phyloP scores from a whole-genome alignment of 2,329 filamentous ascomycete genomes.

The Fonsecaea pugnacius region DNA sequence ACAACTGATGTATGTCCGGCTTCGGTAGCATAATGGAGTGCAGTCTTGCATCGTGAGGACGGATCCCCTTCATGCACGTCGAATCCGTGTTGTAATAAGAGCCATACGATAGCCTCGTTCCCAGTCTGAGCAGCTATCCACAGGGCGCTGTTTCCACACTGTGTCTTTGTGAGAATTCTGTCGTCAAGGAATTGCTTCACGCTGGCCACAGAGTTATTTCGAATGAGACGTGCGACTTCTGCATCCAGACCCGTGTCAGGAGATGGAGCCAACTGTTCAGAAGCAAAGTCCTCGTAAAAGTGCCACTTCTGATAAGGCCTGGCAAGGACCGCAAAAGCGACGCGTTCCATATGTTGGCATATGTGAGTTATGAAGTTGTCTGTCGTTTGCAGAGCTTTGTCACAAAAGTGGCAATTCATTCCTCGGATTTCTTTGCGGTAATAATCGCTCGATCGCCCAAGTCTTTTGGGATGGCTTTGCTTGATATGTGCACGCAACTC shows the following conservation, averaged over 20 bases:
- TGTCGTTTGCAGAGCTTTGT: not conserved
- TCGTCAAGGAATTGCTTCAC: not conserved
- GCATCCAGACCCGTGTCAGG: not conserved
- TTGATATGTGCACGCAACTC: not conserved
- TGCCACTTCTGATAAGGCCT: constrained; percentile 1
- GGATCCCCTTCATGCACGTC: not conserved
- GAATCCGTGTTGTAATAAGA: not conserved
- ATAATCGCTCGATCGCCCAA: not conserved
- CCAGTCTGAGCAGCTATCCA: not conserved
- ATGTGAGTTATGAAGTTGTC: not conserved
- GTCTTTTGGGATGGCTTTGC: not conserved
- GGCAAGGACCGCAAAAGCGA: not conserved
- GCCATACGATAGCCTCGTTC: not conserved
- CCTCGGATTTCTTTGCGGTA: not conserved
- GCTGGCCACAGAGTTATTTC: not conserved
- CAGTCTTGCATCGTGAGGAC: not conserved
- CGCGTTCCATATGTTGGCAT: not conserved
- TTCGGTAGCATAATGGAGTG: not conserved
- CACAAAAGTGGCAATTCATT: not conserved
- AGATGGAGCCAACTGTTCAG: not conserved
- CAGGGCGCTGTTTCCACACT: not conserved
- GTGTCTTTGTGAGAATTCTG: not conserved
- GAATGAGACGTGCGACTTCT: not conserved
- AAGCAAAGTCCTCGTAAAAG: constrained; percentile 1
- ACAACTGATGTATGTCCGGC: not conserved